phyloP scores from a whole-genome alignment of 78 protist species.

The Dictyostelium discoideum region dicty_2.7 NC_007088.5:7130501-7131000 shows the following conservation, averaged over 20 bases:
- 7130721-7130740: conserved; percentile 39
- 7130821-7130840: neutral
- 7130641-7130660: conserved; percentile 54
- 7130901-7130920: neutral
- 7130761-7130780: conserved; percentile 64
- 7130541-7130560: neutral
- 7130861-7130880: conserved; percentile 37
- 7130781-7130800: conserved; percentile 78
- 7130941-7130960: conserved; percentile 72
- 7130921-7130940: conserved; percentile 8
- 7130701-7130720: conserved; percentile 45
- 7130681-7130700: conserved; percentile 66
- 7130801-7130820: conserved; percentile 70
- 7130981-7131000: conserved; percentile 35
- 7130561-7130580: neutral
- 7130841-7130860: conserved; percentile 38
- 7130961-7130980: conserved; percentile 57
- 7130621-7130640: neutral
- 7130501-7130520: neutral
- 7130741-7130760: conserved; percentile 51
- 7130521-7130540: conserved; percentile 1
- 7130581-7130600: neutral
- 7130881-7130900: conserved; percentile 49
- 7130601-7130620: neutral
- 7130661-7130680: conserved; percentile 46